Evolutionary conservation across 164 flowering plant species (phyloP).

Genomic region (Buxus sempervirens): DNA sequence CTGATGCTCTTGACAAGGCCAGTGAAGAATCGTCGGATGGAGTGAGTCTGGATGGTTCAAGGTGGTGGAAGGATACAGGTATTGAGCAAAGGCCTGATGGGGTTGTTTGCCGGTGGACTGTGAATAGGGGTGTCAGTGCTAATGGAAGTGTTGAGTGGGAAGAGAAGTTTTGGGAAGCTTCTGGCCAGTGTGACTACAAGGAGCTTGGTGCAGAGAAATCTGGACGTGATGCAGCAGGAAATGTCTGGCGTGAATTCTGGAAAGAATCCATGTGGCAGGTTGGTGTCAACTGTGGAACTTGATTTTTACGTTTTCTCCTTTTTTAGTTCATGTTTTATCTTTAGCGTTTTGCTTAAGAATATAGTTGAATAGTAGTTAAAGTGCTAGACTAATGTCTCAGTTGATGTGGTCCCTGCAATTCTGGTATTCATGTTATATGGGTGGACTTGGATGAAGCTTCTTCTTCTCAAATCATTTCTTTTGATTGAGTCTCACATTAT

Average conservation of each 20-base stretch:
- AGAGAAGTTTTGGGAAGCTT: constrained; percentile 95
- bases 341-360: no score
- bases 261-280: constrained; percentile 93
- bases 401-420: neutral
- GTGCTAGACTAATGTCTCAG: neutral
- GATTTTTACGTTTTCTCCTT: neutral
- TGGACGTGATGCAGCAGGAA: constrained; percentile 87
- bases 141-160: constrained; percentile 82
- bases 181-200: constrained; percentile 71
- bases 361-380: no score
- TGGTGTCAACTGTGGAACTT: constrained; percentile 14
- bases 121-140: constrained; percentile 81
- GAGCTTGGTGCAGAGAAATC: constrained; percentile 98
- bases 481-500: neutral
- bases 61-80: constrained; percentile 95
- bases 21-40: constrained; percentile 38
- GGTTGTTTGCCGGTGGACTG: constrained; percentile 89
- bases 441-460: neutral
- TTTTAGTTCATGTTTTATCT: no score
- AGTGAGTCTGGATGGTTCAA: constrained; percentile 67
- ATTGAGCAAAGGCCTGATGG: constrained; percentile 79
- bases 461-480: neutral
- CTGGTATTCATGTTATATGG: neutral
- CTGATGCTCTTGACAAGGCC: constrained; percentile 47
- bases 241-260: constrained; percentile 96